phyloP scores from a whole-genome alignment of 2,329 filamentous ascomycete genomes.

The Pseudogymnoascus sp. region DNA sequence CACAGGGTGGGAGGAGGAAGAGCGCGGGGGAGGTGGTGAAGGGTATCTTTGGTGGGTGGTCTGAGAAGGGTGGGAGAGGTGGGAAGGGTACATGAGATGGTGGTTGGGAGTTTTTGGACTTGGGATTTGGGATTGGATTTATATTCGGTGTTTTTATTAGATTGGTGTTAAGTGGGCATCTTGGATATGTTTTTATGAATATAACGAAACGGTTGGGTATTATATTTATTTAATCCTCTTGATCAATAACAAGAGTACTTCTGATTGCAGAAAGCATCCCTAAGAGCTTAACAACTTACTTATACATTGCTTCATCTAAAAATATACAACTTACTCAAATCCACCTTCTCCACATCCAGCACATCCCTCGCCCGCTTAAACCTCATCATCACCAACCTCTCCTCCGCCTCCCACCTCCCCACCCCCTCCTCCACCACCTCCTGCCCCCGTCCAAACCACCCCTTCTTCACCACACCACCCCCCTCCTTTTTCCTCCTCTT shows the following conservation, averaged over 20 bases:
- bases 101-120: background rate
- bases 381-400: conserved; percentile 29
- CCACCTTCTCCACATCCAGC: conserved; percentile 16
- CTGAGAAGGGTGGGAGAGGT: background rate
- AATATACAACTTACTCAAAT: background rate
- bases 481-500: conserved; percentile 20
- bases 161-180: background rate
- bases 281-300: background rate
- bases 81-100: background rate
- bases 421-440: conserved; percentile 21
- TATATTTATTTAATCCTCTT: background rate
- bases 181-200: background rate
- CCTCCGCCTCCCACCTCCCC: conserved; percentile 33
- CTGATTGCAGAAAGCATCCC: background rate
- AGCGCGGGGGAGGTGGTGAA: background rate
- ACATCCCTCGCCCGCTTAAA: conserved; percentile 24
- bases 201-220: background rate
- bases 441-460: conserved; percentile 28
- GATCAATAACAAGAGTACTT: background rate
- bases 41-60: background rate
- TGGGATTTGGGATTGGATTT: background rate
- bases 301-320: conserved; percentile 8
- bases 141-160: background rate
- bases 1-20: background rate
- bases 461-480: conserved; percentile 11